phyloP scores from a whole-genome alignment of 805 yeast genomes.

The Schwanniomyces polymorphus region DNA sequence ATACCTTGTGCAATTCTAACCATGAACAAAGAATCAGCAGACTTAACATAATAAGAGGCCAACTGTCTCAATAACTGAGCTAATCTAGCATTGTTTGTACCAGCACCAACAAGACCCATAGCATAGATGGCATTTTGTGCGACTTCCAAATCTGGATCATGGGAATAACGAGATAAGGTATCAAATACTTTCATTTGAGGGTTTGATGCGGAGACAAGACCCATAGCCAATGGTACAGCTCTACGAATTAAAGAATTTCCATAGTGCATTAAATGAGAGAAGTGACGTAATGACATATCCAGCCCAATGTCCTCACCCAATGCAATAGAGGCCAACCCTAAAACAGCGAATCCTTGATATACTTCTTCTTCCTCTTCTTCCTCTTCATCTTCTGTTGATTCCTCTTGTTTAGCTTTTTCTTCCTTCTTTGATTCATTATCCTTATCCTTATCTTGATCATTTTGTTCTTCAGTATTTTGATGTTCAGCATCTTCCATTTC shows the following conservation, averaged over 20 bases:
- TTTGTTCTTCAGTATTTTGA: slow-evolving; percentile 17
- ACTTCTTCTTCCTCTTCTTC: slow-evolving; percentile 49
- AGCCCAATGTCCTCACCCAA: slow-evolving; percentile 98
- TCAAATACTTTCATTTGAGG: slow-evolving; percentile 98
- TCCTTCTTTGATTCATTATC: slow-evolving; percentile 14
- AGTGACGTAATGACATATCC: slow-evolving; percentile 96
- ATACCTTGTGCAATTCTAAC: slow-evolving; percentile 95
- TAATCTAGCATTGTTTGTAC: slow-evolving; percentile 96
- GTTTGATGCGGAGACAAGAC: slow-evolving; percentile 86
- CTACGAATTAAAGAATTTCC: slow-evolving; percentile 89
- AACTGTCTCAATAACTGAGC: slow-evolving; percentile 94
- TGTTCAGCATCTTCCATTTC: slow-evolving; percentile 28
- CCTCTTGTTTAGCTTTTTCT: slow-evolving; percentile 29
- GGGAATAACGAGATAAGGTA: slow-evolving; percentile 92
- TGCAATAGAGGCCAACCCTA: slow-evolving; percentile 91
- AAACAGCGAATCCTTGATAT: slow-evolving; percentile 84
- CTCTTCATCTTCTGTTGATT: slow-evolving; percentile 25
- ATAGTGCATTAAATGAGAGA: slow-evolving; percentile 96
- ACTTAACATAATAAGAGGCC: slow-evolving; percentile 89
- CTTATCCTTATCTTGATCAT: slow-evolving; percentile 14
- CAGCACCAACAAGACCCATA: slow-evolving; percentile 98
- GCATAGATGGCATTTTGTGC: slow-evolving; percentile 93
- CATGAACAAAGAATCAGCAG: slow-evolving; percentile 86
- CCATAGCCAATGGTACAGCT: slow-evolving; percentile 98
- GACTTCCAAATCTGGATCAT: slow-evolving; percentile 90